Percentiles rank a stretch among this genome's conserved stretches.
These are phyloP conservation scores for Fomitopsis pulvina DNA, from an alignment of 768 basidiomycete genomes.

Conservation along the genomic window DNA sequence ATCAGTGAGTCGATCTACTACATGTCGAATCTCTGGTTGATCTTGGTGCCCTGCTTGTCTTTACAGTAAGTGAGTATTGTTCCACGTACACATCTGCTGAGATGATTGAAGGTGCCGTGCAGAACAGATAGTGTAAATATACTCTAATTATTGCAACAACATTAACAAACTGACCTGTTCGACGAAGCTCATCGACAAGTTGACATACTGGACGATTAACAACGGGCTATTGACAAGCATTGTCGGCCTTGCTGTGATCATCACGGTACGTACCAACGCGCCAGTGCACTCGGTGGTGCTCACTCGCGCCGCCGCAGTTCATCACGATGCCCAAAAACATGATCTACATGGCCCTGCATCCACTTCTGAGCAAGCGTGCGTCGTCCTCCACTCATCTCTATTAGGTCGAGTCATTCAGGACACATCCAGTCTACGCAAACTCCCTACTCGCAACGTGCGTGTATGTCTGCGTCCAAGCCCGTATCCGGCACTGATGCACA, in stretches of 20 bases:
- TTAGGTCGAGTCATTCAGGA: no score
- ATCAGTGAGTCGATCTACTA: constrained; percentile 1
- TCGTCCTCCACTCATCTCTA: neutral
- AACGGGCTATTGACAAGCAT: constrained; percentile 8
- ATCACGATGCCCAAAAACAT: constrained; percentile 9
- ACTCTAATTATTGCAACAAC: neutral
- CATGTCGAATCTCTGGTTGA: neutral
- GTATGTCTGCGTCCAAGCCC: neutral
- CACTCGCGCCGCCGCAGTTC: neutral
- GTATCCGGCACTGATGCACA: neutral
- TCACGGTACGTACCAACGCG: constrained; percentile 1
- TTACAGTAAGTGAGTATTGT: neutral
- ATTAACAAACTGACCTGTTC: neutral
- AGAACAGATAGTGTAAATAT: constrained; percentile 6
- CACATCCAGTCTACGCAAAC: constrained; percentile 10
- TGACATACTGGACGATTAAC: constrained; percentile 13
- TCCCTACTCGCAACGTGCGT: constrained; percentile 9
- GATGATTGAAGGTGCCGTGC: neutral
- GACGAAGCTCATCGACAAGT: constrained; percentile 5
- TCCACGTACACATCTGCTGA: neutral
- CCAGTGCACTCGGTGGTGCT: neutral
- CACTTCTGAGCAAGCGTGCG: constrained; percentile 13
- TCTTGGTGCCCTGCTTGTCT: neutral
- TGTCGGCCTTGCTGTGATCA: constrained; percentile 8
- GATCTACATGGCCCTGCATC: constrained; percentile 11